These are phyloP conservation scores for Adansonia digitata DNA, from an alignment of 345 rosid species.

Conservation along the genomic window DNA sequence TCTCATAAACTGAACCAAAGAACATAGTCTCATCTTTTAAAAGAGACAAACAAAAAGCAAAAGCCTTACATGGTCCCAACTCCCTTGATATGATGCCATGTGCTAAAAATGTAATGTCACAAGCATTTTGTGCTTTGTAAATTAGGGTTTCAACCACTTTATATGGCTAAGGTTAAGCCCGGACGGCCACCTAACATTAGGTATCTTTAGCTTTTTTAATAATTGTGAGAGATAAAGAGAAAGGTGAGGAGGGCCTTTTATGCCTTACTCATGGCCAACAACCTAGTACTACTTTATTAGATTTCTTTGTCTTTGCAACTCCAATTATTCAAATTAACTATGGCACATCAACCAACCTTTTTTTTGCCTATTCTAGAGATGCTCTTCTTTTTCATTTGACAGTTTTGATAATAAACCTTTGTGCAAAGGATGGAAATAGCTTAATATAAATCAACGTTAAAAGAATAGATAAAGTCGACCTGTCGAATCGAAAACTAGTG, in stretches of 20 bases:
- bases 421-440: not conserved
- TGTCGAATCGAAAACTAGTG: no score
- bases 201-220: conserved; percentile 6
- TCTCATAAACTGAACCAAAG: no score
- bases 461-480: no score
- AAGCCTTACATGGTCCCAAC: no score
- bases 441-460: no score
- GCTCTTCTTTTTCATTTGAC: not conserved
- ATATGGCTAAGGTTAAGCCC: not conserved
- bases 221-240: conserved; percentile 7
- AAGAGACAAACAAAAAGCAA: no score
- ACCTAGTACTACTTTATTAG: conserved; percentile 46
- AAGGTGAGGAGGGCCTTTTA: not conserved
- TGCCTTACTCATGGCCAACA: conserved; percentile 42
- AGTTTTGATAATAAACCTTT: not conserved
- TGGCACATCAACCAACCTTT: not conserved
- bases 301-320: not conserved
- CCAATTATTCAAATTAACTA: not conserved
- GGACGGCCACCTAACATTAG: conserved; percentile 3
- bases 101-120: not conserved
- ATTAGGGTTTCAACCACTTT: not conserved
- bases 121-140: not conserved
- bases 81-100: no score
- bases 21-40: no score
- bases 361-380: not conserved